These are phyloP conservation scores for Phytophthora cactorum DNA, from an alignment of 352 stramenopile genomes.

Conservation along the genomic window DNA sequence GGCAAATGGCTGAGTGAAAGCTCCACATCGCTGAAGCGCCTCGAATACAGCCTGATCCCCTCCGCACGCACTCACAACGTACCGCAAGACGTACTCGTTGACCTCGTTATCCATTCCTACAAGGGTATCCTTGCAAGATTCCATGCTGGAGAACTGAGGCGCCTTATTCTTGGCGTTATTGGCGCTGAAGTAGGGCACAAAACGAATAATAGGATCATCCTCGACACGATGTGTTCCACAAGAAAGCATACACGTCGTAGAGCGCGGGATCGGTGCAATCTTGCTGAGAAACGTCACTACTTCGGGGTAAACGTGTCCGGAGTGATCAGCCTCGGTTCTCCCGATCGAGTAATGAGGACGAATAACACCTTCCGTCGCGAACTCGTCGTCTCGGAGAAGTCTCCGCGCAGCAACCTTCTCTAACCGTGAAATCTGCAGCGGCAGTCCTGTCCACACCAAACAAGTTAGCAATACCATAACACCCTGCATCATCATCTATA, in stretches of 20 bases:
- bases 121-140: conserved; percentile 44
- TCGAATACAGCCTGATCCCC: conserved; percentile 53
- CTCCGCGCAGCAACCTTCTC: conserved; percentile 54
- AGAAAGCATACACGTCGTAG: conserved; percentile 70
- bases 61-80: conserved; percentile 46
- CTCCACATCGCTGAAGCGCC: conserved; percentile 49
- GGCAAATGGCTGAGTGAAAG: conserved; percentile 60
- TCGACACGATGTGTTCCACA: conserved; percentile 60
- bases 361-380: conserved; percentile 17
- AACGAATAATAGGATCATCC: conserved; percentile 85
- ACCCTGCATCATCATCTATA: neutral
- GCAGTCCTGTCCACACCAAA: conserved; percentile 15
- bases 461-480: neutral
- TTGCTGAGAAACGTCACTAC: conserved; percentile 50
- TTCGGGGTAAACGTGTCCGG: conserved; percentile 40
- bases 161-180: conserved; percentile 34
- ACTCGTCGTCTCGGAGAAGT: conserved; percentile 46
- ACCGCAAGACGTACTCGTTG: conserved; percentile 71
- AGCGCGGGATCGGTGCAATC: conserved; percentile 56
- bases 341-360: conserved; percentile 53
- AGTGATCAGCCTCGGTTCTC: conserved; percentile 46
- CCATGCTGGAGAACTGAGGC: conserved; percentile 46
- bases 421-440: conserved; percentile 45
- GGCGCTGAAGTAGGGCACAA: conserved; percentile 62
- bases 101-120: conserved; percentile 67